phyloP scores from a whole-genome alignment of 352 stramenopile genomes.

The Phytopythium vexans region DNA sequence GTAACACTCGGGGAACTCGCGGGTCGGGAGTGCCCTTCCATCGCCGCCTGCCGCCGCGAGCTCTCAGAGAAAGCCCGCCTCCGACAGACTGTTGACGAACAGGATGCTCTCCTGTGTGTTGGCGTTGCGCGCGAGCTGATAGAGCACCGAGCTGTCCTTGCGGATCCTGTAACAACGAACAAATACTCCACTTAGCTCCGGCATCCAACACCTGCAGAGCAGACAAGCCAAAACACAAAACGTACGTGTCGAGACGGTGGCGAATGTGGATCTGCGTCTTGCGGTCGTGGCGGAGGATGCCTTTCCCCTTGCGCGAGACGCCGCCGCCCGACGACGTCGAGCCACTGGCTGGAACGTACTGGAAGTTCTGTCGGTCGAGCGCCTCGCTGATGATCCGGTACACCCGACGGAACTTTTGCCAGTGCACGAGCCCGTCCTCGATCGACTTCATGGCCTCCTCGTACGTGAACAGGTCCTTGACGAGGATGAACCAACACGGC shows the following conservation, averaged over 20 bases:
- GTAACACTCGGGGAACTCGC: constrained; percentile 16
- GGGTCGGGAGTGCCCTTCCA: background rate
- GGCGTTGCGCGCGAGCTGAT: constrained; percentile 80
- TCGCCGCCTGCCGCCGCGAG: background rate
- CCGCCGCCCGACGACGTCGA: constrained; percentile 13
- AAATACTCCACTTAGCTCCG: too few species aligned
- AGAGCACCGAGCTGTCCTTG: constrained; percentile 82
- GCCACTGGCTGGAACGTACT: constrained; percentile 52
- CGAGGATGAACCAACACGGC: constrained; percentile 82
- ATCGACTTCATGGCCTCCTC: constrained; percentile 85
- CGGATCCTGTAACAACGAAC: constrained; percentile 43
- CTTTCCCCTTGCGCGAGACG: constrained; percentile 72
- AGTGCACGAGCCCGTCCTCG: constrained; percentile 82
- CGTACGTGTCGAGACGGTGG: constrained; percentile 84
- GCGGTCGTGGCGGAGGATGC: constrained; percentile 66
- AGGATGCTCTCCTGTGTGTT: constrained; percentile 88
- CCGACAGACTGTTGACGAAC: constrained; percentile 88
- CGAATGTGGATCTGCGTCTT: constrained; percentile 72
- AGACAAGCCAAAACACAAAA: constrained; percentile 1
- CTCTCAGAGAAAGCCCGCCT: constrained; percentile 78
- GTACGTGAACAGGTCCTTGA: constrained; percentile 87
- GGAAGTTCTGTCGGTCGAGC: constrained; percentile 74
- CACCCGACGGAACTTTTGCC: constrained; percentile 85
- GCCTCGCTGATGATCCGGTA: constrained; percentile 77
- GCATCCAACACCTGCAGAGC: too few species aligned